Evolutionary conservation across 1,284 basidiomycete genomes (phyloP), one percentile per base, ranked within the genome.

Genomic region (Irpex lacteus): DNA sequence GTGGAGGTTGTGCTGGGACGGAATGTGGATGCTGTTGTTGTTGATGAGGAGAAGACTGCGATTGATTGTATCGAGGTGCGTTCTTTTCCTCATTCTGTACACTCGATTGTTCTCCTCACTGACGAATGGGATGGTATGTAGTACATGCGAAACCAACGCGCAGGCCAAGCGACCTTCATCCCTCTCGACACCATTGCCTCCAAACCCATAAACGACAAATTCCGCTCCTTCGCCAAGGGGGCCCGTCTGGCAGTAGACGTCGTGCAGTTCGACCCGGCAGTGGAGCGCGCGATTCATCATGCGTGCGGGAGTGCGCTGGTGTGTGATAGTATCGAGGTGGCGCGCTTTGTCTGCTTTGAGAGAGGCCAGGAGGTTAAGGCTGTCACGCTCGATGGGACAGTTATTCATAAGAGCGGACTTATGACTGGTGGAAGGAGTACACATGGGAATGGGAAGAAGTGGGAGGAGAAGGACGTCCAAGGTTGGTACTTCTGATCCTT

Each of bases 361-460:
- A 96, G 93, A 76, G 89, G 90, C 1, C 93, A 98, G 73, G 96
- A 98, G 69, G 94, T 98, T 60, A 99, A 99, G 83, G 96, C 96
- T 65, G 97, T 99, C 8, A 97, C 98, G 0, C 82, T 99, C 50
- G 96, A 99, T 58, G 98, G 98, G 0, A 98, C 96, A 0, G 82
- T 99, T 63, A 98, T 99, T 61, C 98, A 99, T 77, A 98, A 97
- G 81, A 96, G 92, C 69, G 98, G 98, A 70, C 80, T 98, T 56
- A 99, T 99, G 73, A 99, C 98, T 40, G 98, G 98, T 79, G 98
- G 98, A 53, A 83, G 88, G 38, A 94, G 93, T 66, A 85, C 88
- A 0, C 87, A 89, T 68, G 83, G 82, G 47, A 85, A 77, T 44
- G 83, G 85, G 59, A 90, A 93, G 77, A 94, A 94, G 72, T 98